Evolutionary conservation across 2,329 filamentous ascomycete genomes (phyloP), one percentile per base, ranked within the genome.

Genomic region (Ceratocystis cubensis): DNA sequence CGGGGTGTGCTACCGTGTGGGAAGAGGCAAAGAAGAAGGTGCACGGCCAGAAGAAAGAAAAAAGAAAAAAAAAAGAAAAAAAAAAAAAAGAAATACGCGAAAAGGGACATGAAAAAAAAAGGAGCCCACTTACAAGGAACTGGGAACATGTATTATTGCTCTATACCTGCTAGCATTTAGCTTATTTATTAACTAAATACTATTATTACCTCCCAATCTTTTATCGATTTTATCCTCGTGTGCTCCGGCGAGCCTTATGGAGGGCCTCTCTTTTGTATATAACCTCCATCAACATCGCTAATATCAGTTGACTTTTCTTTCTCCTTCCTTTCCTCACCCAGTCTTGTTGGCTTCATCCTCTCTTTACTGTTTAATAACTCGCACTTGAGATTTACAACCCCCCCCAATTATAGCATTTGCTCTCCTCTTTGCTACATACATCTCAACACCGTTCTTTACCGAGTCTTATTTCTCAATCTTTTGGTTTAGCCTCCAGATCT

Each of bases 271-370:
- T 57, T 17, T 57, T 30, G 22, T 57, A 57, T 57, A 57, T 57
- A 57, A 57, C 50, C 50, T 57, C 50, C 50, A 57, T 57, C 50
- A 57, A 15, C 50, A 57, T 28, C 50, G 50, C 50, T 28, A 7
- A 2, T 13, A 5, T 57, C 50, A 8, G 1, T 22, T 1, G 33
- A 3, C 1, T n/a, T 13, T 25, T 65, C 37, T 50, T 8, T 53
- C 41, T 64, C 57, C 50, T 56, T 45, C 56, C 61, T 62, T 61
- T 64, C 28, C 25, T 25, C 37, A 62, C 28, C 57, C 64, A 64
- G 64, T 68, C 67, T 68, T 56, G 64, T 68, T 68, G 64, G 65
- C 64, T 64, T 65, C 63, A 56, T 33, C 45, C 48, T 57, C 64
- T 30, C 41, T 37, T 64, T 65, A 37, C 46, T 53, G 57, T 63